Evolutionary conservation across 2,329 filamentous ascomycete species (phyloP).

Genomic region (Triangularia verruculosa): DNA sequence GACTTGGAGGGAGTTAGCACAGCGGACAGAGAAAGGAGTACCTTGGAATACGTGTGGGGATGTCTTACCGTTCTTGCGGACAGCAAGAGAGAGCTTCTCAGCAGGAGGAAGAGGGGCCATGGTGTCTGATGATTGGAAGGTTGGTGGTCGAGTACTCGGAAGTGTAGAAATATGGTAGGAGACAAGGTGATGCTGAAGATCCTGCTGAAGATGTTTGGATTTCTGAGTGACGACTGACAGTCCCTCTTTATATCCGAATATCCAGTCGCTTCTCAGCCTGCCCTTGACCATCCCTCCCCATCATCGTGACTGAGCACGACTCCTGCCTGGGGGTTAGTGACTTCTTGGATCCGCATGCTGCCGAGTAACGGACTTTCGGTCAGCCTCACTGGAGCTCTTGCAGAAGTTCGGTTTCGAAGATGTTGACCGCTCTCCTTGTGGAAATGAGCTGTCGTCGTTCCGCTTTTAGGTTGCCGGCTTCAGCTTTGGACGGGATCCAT

Average conservation of each 20-base stretch:
- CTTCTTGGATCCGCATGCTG: neutral
- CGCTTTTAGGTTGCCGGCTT: neutral
- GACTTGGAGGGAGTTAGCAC: constrained; percentile 35
- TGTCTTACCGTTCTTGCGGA: constrained; percentile 50
- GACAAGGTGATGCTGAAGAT: neutral
- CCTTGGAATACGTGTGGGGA: neutral
- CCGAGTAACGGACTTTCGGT: neutral
- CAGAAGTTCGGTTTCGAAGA: neutral
- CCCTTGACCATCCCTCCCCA: neutral
- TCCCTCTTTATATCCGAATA: constrained; percentile 12
- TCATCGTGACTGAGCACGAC: neutral
- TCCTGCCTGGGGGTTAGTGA: neutral
- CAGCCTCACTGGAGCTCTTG: constrained; percentile 3
- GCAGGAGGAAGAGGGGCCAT: constrained; percentile 43
- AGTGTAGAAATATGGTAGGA: neutral
- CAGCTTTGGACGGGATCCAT: neutral
- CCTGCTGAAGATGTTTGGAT: neutral
- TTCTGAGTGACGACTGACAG: neutral
- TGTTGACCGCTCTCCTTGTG: constrained; percentile 11
- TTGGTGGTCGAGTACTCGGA: neutral
- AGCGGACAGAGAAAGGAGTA: neutral
- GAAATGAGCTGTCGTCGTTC: constrained; percentile 12
- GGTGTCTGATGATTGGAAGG: constrained; percentile 13
- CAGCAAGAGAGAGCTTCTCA: constrained; percentile 49
- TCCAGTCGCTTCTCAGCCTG: neutral